Evolutionary conservation across 1,284 basidiomycete species (phyloP).

Genomic region (Marasmius oreades): DNA sequence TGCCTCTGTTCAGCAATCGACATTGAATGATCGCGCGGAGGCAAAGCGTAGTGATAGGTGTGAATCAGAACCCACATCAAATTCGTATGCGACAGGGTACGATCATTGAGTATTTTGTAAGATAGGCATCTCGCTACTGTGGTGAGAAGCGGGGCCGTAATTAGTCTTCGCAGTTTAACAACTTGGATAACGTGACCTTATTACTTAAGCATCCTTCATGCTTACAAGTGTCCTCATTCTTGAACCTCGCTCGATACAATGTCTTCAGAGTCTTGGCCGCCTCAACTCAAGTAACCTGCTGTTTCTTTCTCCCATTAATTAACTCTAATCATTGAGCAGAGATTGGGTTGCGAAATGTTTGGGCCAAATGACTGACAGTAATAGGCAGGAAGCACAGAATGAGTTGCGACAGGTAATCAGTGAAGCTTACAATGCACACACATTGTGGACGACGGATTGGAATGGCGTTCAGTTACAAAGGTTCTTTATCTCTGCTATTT

Average conservation of each 20-base stretch:
- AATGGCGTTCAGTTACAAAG: slow-evolving; percentile 75
- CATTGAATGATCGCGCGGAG: too few relatives aligned
- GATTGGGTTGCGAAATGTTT: slow-evolving; percentile 84
- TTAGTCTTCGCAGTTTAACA: too few relatives aligned
- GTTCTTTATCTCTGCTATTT: slow-evolving; percentile 32
- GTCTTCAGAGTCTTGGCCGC: slow-evolving; percentile 65
- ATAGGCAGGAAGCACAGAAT: slow-evolving; percentile 70
- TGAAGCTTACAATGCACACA: slow-evolving; percentile 74
- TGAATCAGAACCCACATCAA: too few relatives aligned
- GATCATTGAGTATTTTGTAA: too few relatives aligned
- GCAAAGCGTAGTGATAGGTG: too few relatives aligned
- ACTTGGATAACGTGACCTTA: too few relatives aligned
- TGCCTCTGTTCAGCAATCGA: not conserved
- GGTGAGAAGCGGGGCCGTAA: too few relatives aligned
- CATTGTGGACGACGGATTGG: slow-evolving; percentile 91
- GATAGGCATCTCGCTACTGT: too few relatives aligned
- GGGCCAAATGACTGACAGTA: slow-evolving; percentile 76
- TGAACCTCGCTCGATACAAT: slow-evolving; percentile 28
- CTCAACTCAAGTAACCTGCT: slow-evolving; percentile 49
- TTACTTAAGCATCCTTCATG: too few relatives aligned
- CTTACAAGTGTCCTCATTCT: too few relatives aligned
- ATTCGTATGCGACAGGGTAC: too few relatives aligned
- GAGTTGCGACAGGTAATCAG: slow-evolving; percentile 86
- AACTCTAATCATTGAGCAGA: slow-evolving; percentile 34
- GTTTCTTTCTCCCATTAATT: slow-evolving; percentile 7